phyloP scores from a whole-genome alignment of 2,329 filamentous ascomycete species.

The Xylariaceae sp. region DNA sequence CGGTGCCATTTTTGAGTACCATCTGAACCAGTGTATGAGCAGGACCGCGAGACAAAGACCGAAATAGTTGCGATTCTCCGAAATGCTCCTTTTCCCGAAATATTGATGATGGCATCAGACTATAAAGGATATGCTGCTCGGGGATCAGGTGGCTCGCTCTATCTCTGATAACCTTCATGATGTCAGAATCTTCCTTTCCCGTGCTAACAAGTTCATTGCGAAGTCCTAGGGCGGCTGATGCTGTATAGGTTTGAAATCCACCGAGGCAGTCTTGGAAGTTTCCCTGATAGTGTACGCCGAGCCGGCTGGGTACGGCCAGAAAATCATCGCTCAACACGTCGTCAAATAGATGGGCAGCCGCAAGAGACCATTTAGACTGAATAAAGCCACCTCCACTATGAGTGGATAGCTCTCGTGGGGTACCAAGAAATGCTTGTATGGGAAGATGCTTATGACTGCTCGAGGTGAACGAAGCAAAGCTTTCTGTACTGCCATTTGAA shows the following conservation, averaged over 20 bases:
- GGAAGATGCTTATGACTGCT: slow-evolving; percentile 65
- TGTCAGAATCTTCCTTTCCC: slow-evolving; percentile 89
- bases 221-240: slow-evolving; percentile 87
- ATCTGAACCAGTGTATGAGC: slow-evolving; percentile 71
- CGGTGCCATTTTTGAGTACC: slow-evolving; percentile 75
- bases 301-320: slow-evolving; percentile 85
- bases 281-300: slow-evolving; percentile 89
- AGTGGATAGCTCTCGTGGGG: slow-evolving; percentile 84
- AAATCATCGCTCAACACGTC: slow-evolving; percentile 90
- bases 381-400: slow-evolving; percentile 76
- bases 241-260: slow-evolving; percentile 94
- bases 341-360: slow-evolving; percentile 87
- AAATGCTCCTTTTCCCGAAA: slow-evolving; percentile 82
- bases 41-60: slow-evolving; percentile 76
- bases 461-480: slow-evolving; percentile 73
- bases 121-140: slow-evolving; percentile 82
- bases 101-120: slow-evolving; percentile 80
- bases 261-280: slow-evolving; percentile 97
- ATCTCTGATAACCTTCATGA: slow-evolving; percentile 83
- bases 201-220: slow-evolving; percentile 90
- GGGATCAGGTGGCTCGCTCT: slow-evolving; percentile 83
- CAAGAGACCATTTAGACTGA: slow-evolving; percentile 84
- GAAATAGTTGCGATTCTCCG: slow-evolving; percentile 77
- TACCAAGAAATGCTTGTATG: slow-evolving; percentile 92
- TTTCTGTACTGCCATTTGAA: slow-evolving; percentile 67